A percentile compares a stretch with the other conserved stretches of the same genome.
Conservation (phyloP, 2,329 filamentous ascomycete genomes). For the Geoglossum cookeanum region DNA sequence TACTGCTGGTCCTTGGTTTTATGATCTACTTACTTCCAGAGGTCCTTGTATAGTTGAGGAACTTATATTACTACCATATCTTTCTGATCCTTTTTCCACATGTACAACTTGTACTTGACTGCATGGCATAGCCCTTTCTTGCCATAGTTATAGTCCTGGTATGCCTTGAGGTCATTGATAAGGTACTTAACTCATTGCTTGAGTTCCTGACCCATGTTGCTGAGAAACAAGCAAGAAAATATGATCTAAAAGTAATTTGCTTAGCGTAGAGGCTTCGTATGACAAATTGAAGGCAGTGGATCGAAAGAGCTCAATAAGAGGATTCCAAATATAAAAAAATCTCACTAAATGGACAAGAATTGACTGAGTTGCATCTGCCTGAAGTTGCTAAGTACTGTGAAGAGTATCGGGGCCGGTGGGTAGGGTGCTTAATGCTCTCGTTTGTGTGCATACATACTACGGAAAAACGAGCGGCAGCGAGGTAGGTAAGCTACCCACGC, state of each 20-base stretch:
- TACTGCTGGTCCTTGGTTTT: background rate
- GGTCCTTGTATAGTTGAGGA: background rate
- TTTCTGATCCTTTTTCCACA: background rate
- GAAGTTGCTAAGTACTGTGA: background rate
- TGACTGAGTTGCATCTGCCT: background rate
- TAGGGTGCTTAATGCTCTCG: too few relatives aligned
- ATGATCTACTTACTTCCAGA: background rate
- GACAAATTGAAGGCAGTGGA: background rate
- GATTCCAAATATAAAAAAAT: background rate
- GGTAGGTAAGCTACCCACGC: too few relatives aligned
- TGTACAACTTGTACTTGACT: background rate
- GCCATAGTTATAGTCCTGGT: background rate
- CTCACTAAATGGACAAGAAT: background rate
- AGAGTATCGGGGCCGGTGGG: too few relatives aligned
- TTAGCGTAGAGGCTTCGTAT: background rate
- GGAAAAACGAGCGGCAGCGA: too few relatives aligned
- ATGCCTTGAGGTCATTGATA: background rate
- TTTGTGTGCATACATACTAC: too few relatives aligned
- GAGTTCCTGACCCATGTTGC: background rate
- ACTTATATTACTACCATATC: background rate
- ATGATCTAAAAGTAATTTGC: background rate
- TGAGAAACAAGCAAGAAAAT: background rate
- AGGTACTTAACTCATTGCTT: background rate
- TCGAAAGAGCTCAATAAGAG: background rate
- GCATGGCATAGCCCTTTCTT: background rate